Evolutionary conservation across 352 stramenopile species (phyloP), one percentile per base, ranked within the genome.

Genomic region (Thalassiosira oceanica): DNA sequence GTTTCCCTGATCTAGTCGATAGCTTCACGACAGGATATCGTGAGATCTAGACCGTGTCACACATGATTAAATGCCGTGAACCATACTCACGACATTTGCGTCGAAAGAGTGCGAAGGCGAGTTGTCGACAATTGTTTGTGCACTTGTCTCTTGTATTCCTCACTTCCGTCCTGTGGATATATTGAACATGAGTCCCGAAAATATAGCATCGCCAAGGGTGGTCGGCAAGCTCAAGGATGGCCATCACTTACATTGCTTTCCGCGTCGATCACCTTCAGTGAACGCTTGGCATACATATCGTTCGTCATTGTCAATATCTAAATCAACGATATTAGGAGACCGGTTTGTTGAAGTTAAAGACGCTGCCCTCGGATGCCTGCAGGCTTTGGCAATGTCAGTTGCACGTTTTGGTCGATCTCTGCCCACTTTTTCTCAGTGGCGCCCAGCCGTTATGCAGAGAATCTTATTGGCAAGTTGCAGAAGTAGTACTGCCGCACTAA

Each of bases 11-110:
- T 91, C 84, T n/a, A 91, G 48, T 16, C 84, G 73, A 57, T 79
- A 91, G n/a, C n/a, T n/a, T n/a, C n/a, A n/a, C n/a, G n/a, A n/a
- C n/a, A n/a, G n/a, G n/a, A n/a, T n/a, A n/a, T n/a, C n/a, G n/a
- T n/a, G n/a, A n/a, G n/a, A n/a, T n/a, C n/a, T n/a, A n/a, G n/a
- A n/a, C n/a, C n/a, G n/a, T n/a, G n/a, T n/a, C n/a, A n/a, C n/a
- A n/a, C n/a, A n/a, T n/a, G n/a, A n/a, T n/a, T n/a, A n/a, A n/a
- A n/a, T n/a, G n/a, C n/a, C n/a, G n/a, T n/a, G n/a, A n/a, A n/a
- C n/a, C n/a, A n/a, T n/a, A n/a, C n/a, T n/a, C n/a, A n/a, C 0
- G 75, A 87, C 81, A 91, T 88, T 73, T 91, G 84, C 2, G 84
- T 91, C 2, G 81, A 76, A 15, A 91, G 67, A 4, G 83, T 86